These are phyloP conservation scores for Pistacia atlantica DNA, from an alignment of 345 rosid genomes.

Conservation along the genomic window DNA sequence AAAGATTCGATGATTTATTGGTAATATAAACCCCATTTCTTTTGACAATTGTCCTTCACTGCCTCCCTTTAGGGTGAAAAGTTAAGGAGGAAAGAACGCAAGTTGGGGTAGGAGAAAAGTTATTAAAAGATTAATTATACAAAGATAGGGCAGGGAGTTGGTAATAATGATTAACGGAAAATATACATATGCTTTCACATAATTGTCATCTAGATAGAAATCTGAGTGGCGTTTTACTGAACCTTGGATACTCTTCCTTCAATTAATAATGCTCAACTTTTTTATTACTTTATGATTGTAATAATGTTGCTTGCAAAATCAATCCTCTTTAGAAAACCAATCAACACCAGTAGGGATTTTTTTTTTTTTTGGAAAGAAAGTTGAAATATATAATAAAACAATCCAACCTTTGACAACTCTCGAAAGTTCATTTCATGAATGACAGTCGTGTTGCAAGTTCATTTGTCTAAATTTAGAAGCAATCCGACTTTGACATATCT, in stretches of 20 bases:
- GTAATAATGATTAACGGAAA: slow-evolving; percentile 23
- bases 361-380: background rate
- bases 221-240: background rate
- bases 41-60: slow-evolving; percentile 26
- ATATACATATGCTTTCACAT: background rate
- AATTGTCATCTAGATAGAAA: background rate
- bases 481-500: too few species aligned
- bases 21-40: background rate
- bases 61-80: slow-evolving; percentile 30
- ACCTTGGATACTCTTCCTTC: slow-evolving; percentile 32
- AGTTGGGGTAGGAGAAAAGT: slow-evolving; percentile 32
- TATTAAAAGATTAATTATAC: slow-evolving; percentile 20
- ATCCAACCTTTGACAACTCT: background rate
- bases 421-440: background rate
- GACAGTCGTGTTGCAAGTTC: background rate
- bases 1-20: background rate
- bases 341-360: background rate
- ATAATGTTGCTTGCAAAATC: too few species aligned
- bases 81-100: slow-evolving; percentile 17
- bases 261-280: slow-evolving; percentile 13
- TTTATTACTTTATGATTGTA: slow-evolving; percentile 2
- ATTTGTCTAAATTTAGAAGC: too few species aligned
- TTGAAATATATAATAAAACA: background rate
- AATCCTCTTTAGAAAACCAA: background rate
- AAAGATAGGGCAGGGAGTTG: slow-evolving; percentile 15